Evolutionary conservation across 2,329 filamentous ascomycete genomes (phyloP).

Genomic region (Stylonectria norvegica): DNA sequence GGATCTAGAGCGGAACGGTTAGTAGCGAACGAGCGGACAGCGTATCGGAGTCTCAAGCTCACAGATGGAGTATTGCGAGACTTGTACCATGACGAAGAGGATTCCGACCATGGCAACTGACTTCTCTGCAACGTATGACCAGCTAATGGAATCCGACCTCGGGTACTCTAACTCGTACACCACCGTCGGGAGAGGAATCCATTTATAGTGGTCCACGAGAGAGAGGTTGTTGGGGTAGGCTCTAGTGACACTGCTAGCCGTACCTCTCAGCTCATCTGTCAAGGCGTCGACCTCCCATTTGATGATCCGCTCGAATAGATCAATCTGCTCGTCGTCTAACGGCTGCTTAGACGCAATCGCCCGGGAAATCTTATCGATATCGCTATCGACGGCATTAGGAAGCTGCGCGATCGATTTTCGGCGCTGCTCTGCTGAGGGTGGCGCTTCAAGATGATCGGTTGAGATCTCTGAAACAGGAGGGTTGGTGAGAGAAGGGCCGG

Average conservation of each 20-base stretch:
- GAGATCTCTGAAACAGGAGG: slow-evolving; percentile 42
- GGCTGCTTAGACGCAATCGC: slow-evolving; percentile 60
- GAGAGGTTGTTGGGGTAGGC: slow-evolving; percentile 70
- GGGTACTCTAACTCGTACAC: slow-evolving; percentile 80
- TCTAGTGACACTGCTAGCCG: slow-evolving; percentile 46
- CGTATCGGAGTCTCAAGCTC: slow-evolving; percentile 9
- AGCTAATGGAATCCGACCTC: slow-evolving; percentile 63
- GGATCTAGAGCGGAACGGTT: slow-evolving; percentile 47
- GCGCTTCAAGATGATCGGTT: slow-evolving; percentile 42
- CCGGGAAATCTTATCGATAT: slow-evolving; percentile 58
- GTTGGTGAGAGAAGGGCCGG: slow-evolving; percentile 40
- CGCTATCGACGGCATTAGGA: slow-evolving; percentile 39
- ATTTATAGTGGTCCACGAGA: slow-evolving; percentile 63
- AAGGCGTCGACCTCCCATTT: slow-evolving; percentile 64
- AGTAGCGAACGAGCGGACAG: background rate
- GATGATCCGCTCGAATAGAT: slow-evolving; percentile 62
- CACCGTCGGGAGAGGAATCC: slow-evolving; percentile 70
- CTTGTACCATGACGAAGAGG: slow-evolving; percentile 74
- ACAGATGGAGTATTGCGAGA: slow-evolving; percentile 72
- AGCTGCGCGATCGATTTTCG: slow-evolving; percentile 38
- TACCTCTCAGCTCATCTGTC: slow-evolving; percentile 62
- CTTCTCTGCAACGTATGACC: slow-evolving; percentile 74
- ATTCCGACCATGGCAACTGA: slow-evolving; percentile 65
- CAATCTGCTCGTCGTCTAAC: slow-evolving; percentile 59
- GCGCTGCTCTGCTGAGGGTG: slow-evolving; percentile 42